phyloP scores from a whole-genome alignment of 495 filamentous ascomycete genomes.

The Annulohypoxylon moriforme region DNA sequence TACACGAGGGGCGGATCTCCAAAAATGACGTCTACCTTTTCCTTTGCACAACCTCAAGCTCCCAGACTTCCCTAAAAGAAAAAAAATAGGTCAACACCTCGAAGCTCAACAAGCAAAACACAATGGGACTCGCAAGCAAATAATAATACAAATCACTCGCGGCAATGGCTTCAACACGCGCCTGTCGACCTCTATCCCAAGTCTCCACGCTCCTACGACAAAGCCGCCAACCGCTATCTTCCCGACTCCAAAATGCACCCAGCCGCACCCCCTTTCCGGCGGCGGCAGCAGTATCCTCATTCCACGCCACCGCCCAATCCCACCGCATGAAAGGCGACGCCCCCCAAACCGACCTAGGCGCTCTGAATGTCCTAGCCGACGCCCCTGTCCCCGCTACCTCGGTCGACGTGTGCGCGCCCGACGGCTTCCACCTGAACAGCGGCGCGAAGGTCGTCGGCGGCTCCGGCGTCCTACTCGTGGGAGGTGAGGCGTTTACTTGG shows the following conservation, averaged over 20 bases:
- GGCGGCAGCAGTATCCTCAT: slow-evolving; percentile 10
- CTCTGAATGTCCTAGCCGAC: slow-evolving; percentile 82
- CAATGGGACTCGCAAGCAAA: slow-evolving; percentile 32
- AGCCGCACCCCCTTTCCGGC: neutral
- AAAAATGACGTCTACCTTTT: slow-evolving; percentile 44
- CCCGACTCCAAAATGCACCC: slow-evolving; percentile 3
- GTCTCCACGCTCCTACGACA: slow-evolving; percentile 27
- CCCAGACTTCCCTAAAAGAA: neutral
- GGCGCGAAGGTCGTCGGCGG: slow-evolving; percentile 74
- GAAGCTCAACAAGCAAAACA: slow-evolving; percentile 5
- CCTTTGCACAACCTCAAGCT: slow-evolving; percentile 31
- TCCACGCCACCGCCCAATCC: slow-evolving; percentile 32
- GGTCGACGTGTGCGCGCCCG: slow-evolving; percentile 79
- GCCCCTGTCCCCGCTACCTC: slow-evolving; percentile 80
- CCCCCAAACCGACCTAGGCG: slow-evolving; percentile 74
- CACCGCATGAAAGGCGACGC: slow-evolving; percentile 36
- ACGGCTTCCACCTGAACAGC: slow-evolving; percentile 86
- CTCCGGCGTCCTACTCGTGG: slow-evolving; percentile 77
- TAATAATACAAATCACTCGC: slow-evolving; percentile 23
- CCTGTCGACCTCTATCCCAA: slow-evolving; percentile 31
- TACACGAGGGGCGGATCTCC: slow-evolving; percentile 14
- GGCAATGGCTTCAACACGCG: slow-evolving; percentile 43
- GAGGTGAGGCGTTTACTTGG: slow-evolving; percentile 90
- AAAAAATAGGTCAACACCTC: neutral
- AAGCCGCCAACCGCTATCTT: slow-evolving; percentile 16